These are phyloP conservation scores for Cutaneotrichosporon spelunceum DNA, from an alignment of 1,284 basidiomycete species.

Conservation along the genomic window DNA sequence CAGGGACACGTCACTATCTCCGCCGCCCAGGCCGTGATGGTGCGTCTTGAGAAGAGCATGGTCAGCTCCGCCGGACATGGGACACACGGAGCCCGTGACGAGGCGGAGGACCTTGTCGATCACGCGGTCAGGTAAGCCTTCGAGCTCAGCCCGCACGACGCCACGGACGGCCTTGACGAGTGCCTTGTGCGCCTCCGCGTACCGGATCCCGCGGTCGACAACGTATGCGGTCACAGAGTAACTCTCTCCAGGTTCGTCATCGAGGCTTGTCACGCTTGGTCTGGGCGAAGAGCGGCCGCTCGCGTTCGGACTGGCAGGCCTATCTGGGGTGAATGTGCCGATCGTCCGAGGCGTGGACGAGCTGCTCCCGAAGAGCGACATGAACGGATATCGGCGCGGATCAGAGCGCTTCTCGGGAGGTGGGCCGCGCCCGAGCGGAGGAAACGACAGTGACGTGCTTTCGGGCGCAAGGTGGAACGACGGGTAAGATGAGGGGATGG, in stretches of 20 bases:
- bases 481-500: conserved; percentile 55
- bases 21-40: conserved; percentile 18
- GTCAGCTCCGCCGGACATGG: conserved; percentile 19
- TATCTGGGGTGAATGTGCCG: conserved; percentile 16
- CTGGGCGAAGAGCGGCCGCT: conserved; percentile 29
- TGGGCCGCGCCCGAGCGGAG: conserved; percentile 53
- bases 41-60: conserved; percentile 34
- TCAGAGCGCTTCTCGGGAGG: conserved; percentile 28
- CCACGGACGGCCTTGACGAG: conserved; percentile 61
- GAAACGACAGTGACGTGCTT: conserved; percentile 62
- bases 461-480: conserved; percentile 57
- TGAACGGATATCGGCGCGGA: conserved; percentile 43
- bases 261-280: conserved; percentile 36
- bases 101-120: conserved; percentile 59
- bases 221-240: conserved; percentile 47
- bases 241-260: conserved; percentile 33
- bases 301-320: conserved; percentile 49
- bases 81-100: conserved; percentile 34
- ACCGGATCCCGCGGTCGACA: conserved; percentile 42
- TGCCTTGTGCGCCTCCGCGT: conserved; percentile 58
- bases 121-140: conserved; percentile 61
- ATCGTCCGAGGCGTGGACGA: conserved; percentile 4
- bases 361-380: conserved; percentile 42
- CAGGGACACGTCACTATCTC: conserved; percentile 19
- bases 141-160: conserved; percentile 59